A percentile compares a stretch with the other conserved stretches of the same genome.
Evolutionary conservation across 2,329 filamentous ascomycete genomes (phyloP).

Genomic region (Zasmidium citrigriseum): DNA sequence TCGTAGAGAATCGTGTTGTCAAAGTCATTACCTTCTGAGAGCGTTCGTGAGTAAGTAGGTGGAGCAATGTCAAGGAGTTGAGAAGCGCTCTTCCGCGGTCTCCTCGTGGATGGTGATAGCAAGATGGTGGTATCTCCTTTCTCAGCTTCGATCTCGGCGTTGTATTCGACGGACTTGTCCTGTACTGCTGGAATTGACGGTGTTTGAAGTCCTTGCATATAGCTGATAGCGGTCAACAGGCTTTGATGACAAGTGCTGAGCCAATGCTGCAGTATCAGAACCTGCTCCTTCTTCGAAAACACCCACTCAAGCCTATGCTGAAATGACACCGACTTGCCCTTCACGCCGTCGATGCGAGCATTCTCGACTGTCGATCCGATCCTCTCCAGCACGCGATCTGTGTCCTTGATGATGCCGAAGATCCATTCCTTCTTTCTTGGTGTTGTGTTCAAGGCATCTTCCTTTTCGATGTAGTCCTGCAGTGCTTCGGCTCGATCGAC

Average conservation of each 20-base stretch:
- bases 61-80: not conserved
- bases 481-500: not conserved
- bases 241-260: not conserved
- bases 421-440: not conserved
- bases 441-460: not conserved
- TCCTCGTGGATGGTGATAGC: not conserved
- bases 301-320: not conserved
- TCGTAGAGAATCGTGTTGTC: not conserved
- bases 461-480: not conserved
- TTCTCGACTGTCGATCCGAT: not conserved
- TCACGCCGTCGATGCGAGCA: not conserved
- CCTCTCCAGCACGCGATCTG: not conserved
- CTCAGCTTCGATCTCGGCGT: not conserved
- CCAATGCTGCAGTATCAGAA: not conserved
- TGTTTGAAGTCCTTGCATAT: not conserved
- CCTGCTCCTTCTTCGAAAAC: not conserved
- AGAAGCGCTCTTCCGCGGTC: not conserved
- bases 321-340: not conserved
- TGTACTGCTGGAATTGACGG: no score
- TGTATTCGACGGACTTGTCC: no score
- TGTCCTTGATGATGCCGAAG: not conserved
- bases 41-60: not conserved
- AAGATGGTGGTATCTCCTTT: not conserved
- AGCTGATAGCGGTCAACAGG: not conserved
- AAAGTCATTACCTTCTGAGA: not conserved